phyloP scores from a whole-genome alignment of 176 grass and related monocot species.

The Musa beccarii region DNA sequence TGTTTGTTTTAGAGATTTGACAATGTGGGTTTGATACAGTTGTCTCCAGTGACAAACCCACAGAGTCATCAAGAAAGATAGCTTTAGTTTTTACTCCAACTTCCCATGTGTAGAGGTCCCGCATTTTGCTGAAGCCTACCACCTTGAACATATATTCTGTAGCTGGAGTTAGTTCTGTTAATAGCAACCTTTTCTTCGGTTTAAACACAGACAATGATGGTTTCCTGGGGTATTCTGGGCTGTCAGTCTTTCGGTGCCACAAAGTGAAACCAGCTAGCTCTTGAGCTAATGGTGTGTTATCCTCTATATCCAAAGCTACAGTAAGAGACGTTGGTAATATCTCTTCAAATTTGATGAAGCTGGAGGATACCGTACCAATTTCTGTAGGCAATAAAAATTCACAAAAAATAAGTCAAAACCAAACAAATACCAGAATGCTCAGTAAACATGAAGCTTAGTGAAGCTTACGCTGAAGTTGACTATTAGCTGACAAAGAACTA shows the following conservation, averaged over 20 bases:
- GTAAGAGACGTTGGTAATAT: constrained; percentile 44
- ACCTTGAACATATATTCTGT: constrained; percentile 75
- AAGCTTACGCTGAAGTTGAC: constrained; percentile 48
- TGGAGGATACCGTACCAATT: constrained; percentile 28
- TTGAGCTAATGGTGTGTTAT: constrained; percentile 29
- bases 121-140: constrained; percentile 42
- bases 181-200: constrained; percentile 34
- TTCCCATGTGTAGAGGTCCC: constrained; percentile 55
- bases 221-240: constrained; percentile 29
- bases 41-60: constrained; percentile 23
- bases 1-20: constrained; percentile 71
- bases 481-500: constrained; percentile 28
- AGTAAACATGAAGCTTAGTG: neutral
- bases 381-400: constrained; percentile 46
- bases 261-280: constrained; percentile 47
- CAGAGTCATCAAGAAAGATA: constrained; percentile 32
- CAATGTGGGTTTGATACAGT: constrained; percentile 24
- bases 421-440: neutral
- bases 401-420: constrained; percentile 7
- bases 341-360: constrained; percentile 63
- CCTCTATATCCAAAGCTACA: constrained; percentile 44
- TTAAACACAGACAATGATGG: constrained; percentile 45
- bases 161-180: constrained; percentile 49
- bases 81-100: constrained; percentile 39
- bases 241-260: constrained; percentile 56